Conservation (phyloP, 768 basidiomycete species). For the Mycena amicta region DNA sequence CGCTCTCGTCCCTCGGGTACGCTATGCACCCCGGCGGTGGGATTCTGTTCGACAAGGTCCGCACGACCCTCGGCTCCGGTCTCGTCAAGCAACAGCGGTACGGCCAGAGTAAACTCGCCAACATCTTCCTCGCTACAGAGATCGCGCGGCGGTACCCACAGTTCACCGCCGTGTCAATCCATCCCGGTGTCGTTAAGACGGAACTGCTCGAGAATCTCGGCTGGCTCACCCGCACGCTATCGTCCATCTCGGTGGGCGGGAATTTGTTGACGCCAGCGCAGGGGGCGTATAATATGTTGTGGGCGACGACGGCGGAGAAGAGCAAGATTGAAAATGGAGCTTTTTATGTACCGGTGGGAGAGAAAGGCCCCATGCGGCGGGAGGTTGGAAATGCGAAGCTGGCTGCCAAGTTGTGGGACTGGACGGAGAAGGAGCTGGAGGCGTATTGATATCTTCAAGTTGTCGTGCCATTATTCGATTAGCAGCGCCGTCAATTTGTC, state of each 20-base stretch:
- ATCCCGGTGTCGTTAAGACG: slow-evolving; percentile 12
- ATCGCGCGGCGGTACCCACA: background rate
- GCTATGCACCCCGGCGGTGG: slow-evolving; percentile 4
- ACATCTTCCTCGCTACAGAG: background rate
- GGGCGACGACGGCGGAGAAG: slow-evolving; percentile 15
- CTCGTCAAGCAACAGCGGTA: background rate
- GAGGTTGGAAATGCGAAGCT: slow-evolving; percentile 8
- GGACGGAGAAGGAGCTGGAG: slow-evolving; percentile 16
- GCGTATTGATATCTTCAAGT: background rate
- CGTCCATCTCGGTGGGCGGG: background rate
- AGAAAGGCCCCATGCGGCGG: slow-evolving; percentile 2
- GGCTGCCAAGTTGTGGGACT: slow-evolving; percentile 16
- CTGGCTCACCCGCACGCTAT: slow-evolving; percentile 14
- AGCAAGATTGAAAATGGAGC: slow-evolving; percentile 8
- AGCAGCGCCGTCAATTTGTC: too few relatives aligned
- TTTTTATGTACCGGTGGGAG: slow-evolving; percentile 18
- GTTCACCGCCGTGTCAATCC: background rate
- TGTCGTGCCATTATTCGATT: background rate
- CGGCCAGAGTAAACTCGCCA: background rate
- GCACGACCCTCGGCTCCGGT: background rate
- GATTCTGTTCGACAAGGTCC: background rate
- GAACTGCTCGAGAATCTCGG: slow-evolving; percentile 15
- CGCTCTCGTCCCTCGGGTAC: slow-evolving; percentile 5
- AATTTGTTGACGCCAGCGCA: slow-evolving; percentile 11
- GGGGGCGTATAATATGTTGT: slow-evolving; percentile 12